Percentiles rank a stretch among this genome's conserved stretches.
Conservation (phyloP, 2,329 filamentous ascomycete genomes). For the Aspergillus sp. region DNA sequence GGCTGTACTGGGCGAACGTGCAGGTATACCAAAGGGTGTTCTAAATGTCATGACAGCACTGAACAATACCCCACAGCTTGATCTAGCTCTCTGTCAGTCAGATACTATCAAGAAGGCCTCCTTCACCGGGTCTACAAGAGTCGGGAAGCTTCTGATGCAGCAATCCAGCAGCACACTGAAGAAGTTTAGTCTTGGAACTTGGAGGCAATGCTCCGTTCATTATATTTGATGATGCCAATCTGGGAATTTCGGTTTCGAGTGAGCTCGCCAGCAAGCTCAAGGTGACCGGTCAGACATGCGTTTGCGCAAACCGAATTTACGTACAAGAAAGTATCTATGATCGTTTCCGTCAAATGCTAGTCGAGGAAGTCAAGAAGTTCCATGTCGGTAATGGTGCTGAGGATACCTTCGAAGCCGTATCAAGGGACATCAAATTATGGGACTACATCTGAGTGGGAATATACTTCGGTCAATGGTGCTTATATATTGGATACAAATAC, state of each 20-base stretch:
- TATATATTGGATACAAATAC: too few species aligned
- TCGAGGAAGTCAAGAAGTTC: slow-evolving; percentile 40
- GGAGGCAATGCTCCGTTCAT: slow-evolving; percentile 93
- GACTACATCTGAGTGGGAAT: too few species aligned
- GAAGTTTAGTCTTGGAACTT: slow-evolving; percentile 77
- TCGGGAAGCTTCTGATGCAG: slow-evolving; percentile 72
- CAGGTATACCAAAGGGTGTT: slow-evolving; percentile 78
- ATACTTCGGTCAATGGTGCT: too few species aligned
- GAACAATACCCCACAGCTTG: slow-evolving; percentile 69
- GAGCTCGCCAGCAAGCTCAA: slow-evolving; percentile 83
- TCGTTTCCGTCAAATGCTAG: slow-evolving; percentile 46
- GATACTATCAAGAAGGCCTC: slow-evolving; percentile 76
- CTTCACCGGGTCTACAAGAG: slow-evolving; percentile 70
- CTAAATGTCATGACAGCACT: slow-evolving; percentile 76
- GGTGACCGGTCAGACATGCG: slow-evolving; percentile 86
- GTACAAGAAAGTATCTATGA: slow-evolving; percentile 44
- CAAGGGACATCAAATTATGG: too few species aligned
- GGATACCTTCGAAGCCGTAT: slow-evolving; percentile 9
- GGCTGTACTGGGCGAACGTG: slow-evolving; percentile 72
- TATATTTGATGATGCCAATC: slow-evolving; percentile 76
- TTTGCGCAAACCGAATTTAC: slow-evolving; percentile 58
- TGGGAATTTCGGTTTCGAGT: slow-evolving; percentile 72
- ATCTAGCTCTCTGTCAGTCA: slow-evolving; percentile 28
- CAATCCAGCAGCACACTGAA: slow-evolving; percentile 75
- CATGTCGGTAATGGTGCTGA: slow-evolving; percentile 35